These are phyloP conservation scores for Alternaria sp. DNA, from an alignment of 2,329 filamentous ascomycete genomes.

Conservation along the genomic window DNA sequence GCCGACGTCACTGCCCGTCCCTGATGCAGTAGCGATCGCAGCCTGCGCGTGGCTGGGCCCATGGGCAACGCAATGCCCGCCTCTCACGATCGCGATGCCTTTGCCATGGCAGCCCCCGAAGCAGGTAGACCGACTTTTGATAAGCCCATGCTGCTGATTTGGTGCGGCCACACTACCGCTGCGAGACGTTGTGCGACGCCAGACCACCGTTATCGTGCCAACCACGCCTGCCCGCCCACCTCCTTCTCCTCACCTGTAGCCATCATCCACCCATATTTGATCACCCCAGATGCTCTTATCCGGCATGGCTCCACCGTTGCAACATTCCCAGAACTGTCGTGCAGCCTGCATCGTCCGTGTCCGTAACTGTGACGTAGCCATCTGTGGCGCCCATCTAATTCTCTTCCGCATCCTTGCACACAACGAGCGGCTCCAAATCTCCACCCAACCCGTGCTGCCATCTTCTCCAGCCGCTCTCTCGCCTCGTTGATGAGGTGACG, in stretches of 20 bases:
- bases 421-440: background rate
- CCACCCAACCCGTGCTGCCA: background rate
- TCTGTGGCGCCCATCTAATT: constrained; percentile 4
- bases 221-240: constrained; percentile 7
- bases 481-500: constrained; percentile 4
- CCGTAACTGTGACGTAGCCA: constrained; percentile 14
- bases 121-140: constrained; percentile 1
- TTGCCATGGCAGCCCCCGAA: background rate
- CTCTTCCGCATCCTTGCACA: background rate
- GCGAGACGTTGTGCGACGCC: constrained; percentile 1
- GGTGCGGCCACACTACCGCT: background rate
- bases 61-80: background rate
- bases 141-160: constrained; percentile 4
- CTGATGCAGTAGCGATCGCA: constrained; percentile 8
- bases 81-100: constrained; percentile 1
- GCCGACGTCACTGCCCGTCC: constrained; percentile 15
- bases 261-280: constrained; percentile 6
- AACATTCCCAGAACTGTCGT: background rate
- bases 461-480: background rate
- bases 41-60: constrained; percentile 10
- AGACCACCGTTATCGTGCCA: constrained; percentile 9
- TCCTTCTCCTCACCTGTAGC: constrained; percentile 8
- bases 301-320: background rate
- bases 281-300: background rate
- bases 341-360: background rate